Evolutionary conservation across 2,329 filamentous ascomycete species (phyloP).

Genomic region (Trematosphaeria pertusa): DNA sequence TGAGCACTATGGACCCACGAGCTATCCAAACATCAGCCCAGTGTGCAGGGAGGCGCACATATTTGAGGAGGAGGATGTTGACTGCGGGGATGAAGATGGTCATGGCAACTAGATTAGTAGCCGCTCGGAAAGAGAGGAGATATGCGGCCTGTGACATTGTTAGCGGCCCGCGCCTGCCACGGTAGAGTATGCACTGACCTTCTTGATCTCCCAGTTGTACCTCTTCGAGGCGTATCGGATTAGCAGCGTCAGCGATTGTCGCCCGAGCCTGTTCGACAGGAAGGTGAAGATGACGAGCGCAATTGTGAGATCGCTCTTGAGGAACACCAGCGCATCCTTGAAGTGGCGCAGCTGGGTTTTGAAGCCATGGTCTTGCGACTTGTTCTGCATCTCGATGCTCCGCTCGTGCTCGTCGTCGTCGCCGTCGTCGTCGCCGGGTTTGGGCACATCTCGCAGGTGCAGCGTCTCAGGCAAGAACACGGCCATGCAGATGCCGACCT

Average conservation of each 20-base stretch:
- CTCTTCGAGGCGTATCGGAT: slow-evolving; percentile 61
- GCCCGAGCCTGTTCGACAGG: slow-evolving; percentile 56
- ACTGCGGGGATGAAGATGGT: slow-evolving; percentile 53
- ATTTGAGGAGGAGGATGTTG: slow-evolving; percentile 47
- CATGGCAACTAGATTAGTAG: slow-evolving; percentile 57
- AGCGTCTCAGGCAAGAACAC: slow-evolving; percentile 44
- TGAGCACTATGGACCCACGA: slow-evolving; percentile 53
- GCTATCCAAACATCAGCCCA: slow-evolving; percentile 56
- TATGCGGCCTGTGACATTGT: slow-evolving; percentile 32
- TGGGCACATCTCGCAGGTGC: slow-evolving; percentile 41
- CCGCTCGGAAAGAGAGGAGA: slow-evolving; percentile 56
- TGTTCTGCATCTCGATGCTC: slow-evolving; percentile 25
- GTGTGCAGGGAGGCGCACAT: slow-evolving; percentile 45
- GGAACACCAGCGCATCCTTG: slow-evolving; percentile 47
- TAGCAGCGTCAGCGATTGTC: slow-evolving; percentile 55
- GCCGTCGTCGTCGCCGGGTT: slow-evolving; percentile 25
- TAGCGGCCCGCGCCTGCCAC: background rate
- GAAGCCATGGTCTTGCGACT: slow-evolving; percentile 26
- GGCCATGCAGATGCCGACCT: slow-evolving; percentile 31
- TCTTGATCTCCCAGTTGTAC: slow-evolving; percentile 57
- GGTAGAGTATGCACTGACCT: slow-evolving; percentile 12
- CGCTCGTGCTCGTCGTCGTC: slow-evolving; percentile 19
- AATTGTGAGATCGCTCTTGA: slow-evolving; percentile 50
- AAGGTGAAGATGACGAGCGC: slow-evolving; percentile 54
- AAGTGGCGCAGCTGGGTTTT: slow-evolving; percentile 45